Conservation (phyloP, 140 eudicot genomes). For the Stevia rebaudiana region DNA sequence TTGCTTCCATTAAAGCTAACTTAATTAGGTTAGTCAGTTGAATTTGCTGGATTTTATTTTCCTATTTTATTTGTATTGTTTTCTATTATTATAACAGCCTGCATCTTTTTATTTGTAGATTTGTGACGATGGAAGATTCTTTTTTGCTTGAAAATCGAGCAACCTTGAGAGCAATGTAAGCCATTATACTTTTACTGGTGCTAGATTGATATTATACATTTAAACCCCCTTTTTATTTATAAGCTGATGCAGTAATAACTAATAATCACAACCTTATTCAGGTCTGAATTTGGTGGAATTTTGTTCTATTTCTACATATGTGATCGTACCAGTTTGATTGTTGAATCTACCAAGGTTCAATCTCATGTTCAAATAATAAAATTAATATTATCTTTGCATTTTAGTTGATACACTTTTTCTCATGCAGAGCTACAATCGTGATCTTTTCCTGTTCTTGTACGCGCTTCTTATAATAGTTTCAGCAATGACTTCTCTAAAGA, state of each 20-base stretch:
- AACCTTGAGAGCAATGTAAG: constrained; percentile 89
- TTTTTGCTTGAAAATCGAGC: constrained; percentile 90
- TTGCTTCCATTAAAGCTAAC: constrained; percentile 54
- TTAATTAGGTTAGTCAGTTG: constrained; percentile 53
- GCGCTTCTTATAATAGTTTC: constrained; percentile 75
- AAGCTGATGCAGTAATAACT: constrained; percentile 17
- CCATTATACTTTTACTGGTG: constrained; percentile 18
- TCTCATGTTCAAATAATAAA: constrained; percentile 1
- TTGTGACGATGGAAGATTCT: constrained; percentile 78
- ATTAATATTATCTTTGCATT: constrained; percentile 9
- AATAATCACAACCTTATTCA: constrained; percentile 32
- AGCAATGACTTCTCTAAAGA: constrained; percentile 82
- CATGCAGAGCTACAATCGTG: constrained; percentile 88
- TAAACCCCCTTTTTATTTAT: neutral
- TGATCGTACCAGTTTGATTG: constrained; percentile 80
- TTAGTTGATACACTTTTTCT: constrained; percentile 16
- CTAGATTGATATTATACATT: constrained; percentile 12
- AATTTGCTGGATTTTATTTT: constrained; percentile 12
- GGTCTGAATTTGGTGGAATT: constrained; percentile 96
- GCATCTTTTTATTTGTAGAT: constrained; percentile 39
- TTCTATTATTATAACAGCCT: constrained; percentile 16
- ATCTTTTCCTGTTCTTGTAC: constrained; percentile 81
- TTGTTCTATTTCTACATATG: constrained; percentile 76
- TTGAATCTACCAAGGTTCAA: constrained; percentile 76
- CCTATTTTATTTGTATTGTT: neutral